Evolutionary conservation across 1,284 basidiomycete genomes (phyloP), one percentile per base, ranked within the genome.

Genomic region (Anthracocystis setariae): DNA sequence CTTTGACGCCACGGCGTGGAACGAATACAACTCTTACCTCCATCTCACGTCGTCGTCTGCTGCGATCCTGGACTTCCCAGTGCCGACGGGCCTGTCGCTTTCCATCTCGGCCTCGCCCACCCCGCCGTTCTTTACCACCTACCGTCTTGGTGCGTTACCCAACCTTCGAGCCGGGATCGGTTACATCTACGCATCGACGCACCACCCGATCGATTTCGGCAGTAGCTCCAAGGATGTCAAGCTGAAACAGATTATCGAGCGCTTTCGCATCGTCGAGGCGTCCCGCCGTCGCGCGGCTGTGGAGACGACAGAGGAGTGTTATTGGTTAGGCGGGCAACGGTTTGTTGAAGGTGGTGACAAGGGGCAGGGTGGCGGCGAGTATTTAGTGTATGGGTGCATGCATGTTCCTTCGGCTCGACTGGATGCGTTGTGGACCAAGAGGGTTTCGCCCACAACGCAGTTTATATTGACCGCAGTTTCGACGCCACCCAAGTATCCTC

Each of bases 11-110:
- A n/a, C n/a, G n/a, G n/a, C n/a, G 66, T 98, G 94, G 94, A 94
- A 94, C 80, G 92, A 95, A 83, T 93, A 97, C 84, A 94, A 94
- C 80, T 87, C 94, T 8, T 97, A 94, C 80, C 89, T 91, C 5
- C 92, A 95, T 76, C 82, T 98, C 35, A 97, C 93, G 5, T 88
- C 92, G 40, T 91, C 92, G 35, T 94, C 92, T 2, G 51, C 73
- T 9, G 79, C 59, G 7, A 88, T 94, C 68, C 87, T 94, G 68
- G 92, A 94, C 84, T 94, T 94, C 77, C 87, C 87, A 21, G 89
- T 93, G 29, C 92, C 92, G 8, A 85, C 86, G 58, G 92, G 92
- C 2, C 86, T 94, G 21, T 88, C 91, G 74, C 86, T 94, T 61
- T 89, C 90, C 5, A 87, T 95, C 51, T 93, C 93, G 17, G 94